Conservation (phyloP, 345 rosid species). For the Eucalyptus globulus region DNA sequence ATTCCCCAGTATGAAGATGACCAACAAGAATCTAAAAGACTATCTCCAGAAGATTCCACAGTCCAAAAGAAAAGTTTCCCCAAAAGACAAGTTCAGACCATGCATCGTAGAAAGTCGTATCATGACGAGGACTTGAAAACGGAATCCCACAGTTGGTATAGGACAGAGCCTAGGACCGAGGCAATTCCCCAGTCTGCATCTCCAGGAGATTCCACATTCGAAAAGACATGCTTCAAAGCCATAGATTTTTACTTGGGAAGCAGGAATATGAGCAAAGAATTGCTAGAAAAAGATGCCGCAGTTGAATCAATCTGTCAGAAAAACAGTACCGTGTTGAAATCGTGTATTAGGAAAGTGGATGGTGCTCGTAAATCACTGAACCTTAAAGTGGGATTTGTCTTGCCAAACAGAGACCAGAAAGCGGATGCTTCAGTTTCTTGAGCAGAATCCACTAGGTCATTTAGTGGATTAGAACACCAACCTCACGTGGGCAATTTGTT, state of each 20-base stretch:
- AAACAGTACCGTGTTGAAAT: not conserved
- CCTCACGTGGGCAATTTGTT: not conserved
- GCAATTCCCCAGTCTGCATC: not conserved
- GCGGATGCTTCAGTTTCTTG: not conserved
- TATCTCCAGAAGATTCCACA: not conserved
- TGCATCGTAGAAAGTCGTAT: not conserved
- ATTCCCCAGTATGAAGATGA: not conserved
- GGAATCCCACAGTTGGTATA: not conserved
- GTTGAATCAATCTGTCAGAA: not conserved
- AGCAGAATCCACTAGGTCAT: not conserved
- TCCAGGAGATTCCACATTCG: not conserved
- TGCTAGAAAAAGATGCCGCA: not conserved
- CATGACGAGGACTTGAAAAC: not conserved
- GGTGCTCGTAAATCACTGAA: conserved; percentile 4
- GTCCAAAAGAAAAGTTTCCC: not conserved
- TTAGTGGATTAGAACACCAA: not conserved
- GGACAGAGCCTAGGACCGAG: not conserved
- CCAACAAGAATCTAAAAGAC: not conserved
- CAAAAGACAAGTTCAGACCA: not conserved
- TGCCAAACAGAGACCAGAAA: conserved; percentile 3
- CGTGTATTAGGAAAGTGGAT: conserved; percentile 24
- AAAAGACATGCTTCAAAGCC: not conserved
- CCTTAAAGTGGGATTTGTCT: conserved; percentile 19
- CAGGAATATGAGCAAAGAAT: not conserved
- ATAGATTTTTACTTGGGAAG: not conserved